phyloP scores from a whole-genome alignment of 805 yeast genomes.

The Zygoascus ofunaensis region DNA sequence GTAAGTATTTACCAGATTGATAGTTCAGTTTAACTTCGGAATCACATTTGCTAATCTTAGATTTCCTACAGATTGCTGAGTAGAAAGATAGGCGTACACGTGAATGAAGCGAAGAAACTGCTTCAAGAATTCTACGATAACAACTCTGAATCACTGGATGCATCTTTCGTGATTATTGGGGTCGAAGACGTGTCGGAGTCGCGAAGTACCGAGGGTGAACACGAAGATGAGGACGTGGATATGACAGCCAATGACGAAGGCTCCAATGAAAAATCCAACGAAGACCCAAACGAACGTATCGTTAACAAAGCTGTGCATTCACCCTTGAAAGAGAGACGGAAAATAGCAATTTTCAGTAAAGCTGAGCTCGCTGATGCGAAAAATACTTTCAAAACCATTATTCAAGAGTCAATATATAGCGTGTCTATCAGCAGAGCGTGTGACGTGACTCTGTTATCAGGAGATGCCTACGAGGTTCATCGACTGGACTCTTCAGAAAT shows the following conservation, averaged over 20 bases:
- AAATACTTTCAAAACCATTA: constrained; percentile 3
- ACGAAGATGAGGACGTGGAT: not conserved
- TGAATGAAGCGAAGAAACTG: constrained; percentile 15
- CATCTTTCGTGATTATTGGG: constrained; percentile 12
- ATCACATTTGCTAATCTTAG: constrained; percentile 3
- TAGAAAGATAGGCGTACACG: constrained; percentile 12
- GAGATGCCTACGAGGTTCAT: not conserved
- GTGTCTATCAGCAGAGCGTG: constrained; percentile 9
- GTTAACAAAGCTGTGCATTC: not conserved
- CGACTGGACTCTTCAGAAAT: not conserved
- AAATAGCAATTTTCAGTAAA: constrained; percentile 1
- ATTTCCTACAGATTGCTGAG: constrained; percentile 15
- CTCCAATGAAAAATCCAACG: not conserved
- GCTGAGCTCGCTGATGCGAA: constrained; percentile 8
- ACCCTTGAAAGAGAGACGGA: not conserved
- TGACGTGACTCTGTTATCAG: constrained; percentile 1
- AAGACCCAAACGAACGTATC: not conserved
- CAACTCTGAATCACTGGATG: constrained; percentile 10
- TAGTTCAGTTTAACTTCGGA: too few species aligned
- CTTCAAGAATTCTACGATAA: constrained; percentile 12
- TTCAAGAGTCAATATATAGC: constrained; percentile 13
- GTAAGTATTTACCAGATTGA: too few species aligned
- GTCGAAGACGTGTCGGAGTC: not conserved
- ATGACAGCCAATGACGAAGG: not conserved
- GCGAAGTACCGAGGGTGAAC: not conserved